phyloP scores from a whole-genome alignment of 805 yeast genomes.

The Kodamaea restingae region DNA sequence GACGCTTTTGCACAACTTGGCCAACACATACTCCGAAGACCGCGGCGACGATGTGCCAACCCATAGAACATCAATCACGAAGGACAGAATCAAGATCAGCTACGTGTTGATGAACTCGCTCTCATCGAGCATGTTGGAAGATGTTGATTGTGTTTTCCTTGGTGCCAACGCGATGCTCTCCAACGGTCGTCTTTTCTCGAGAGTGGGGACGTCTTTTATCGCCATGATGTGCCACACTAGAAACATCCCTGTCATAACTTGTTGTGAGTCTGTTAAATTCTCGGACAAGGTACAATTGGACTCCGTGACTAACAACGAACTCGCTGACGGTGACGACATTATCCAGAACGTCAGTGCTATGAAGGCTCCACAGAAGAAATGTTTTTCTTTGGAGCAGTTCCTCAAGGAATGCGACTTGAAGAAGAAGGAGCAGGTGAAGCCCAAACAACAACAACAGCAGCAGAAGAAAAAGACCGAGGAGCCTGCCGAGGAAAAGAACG shows the following conservation, averaged over 20 bases:
- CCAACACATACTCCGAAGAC: slow-evolving; percentile 34
- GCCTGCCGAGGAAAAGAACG: slow-evolving; percentile 19
- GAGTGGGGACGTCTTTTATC: slow-evolving; percentile 92
- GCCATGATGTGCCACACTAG: slow-evolving; percentile 88
- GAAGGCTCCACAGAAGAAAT: slow-evolving; percentile 53
- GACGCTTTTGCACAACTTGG: slow-evolving; percentile 61
- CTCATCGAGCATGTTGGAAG: slow-evolving; percentile 69
- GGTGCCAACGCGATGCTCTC: slow-evolving; percentile 98
- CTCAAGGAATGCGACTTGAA: slow-evolving; percentile 39
- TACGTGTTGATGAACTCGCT: slow-evolving; percentile 79
- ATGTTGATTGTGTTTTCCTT: slow-evolving; percentile 84
- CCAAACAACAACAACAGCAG: slow-evolving; percentile 21
- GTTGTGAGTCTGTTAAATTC: slow-evolving; percentile 93
- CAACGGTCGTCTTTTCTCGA: slow-evolving; percentile 85
- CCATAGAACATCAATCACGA: slow-evolving; percentile 27
- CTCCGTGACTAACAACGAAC: slow-evolving; percentile 89
- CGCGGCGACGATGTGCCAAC: slow-evolving; percentile 16
- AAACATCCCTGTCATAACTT: slow-evolving; percentile 89
- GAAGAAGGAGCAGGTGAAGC: slow-evolving; percentile 12
- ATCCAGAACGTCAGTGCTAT: slow-evolving; percentile 45
- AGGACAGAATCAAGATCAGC: slow-evolving; percentile 63
- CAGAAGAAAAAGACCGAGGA: slow-evolving; percentile 12
- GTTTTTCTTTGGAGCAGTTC: slow-evolving; percentile 64
- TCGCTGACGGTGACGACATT: slow-evolving; percentile 75
- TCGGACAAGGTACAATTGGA: slow-evolving; percentile 94